These are phyloP conservation scores for Nemania abortiva DNA, from an alignment of 2,329 filamentous ascomycete species.

Conservation along the genomic window DNA sequence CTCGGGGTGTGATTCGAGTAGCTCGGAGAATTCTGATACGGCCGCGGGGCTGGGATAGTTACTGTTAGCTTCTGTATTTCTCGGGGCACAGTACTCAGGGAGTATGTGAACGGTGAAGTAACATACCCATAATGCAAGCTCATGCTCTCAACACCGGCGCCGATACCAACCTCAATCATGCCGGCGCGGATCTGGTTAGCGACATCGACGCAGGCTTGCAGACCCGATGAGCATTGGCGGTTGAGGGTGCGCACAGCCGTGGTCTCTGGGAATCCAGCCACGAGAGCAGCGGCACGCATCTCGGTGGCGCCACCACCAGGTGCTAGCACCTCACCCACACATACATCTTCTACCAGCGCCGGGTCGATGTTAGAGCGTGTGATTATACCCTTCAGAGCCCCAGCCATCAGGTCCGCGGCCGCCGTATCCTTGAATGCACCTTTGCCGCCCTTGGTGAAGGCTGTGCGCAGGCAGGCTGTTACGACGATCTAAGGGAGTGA, in stretches of 20 bases:
- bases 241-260: conserved; percentile 91
- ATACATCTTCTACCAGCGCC: conserved; percentile 87
- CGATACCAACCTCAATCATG: conserved; percentile 96
- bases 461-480: conserved; percentile 89
- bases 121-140: conserved; percentile 86
- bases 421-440: conserved; percentile 96
- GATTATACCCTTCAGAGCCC: conserved; percentile 84
- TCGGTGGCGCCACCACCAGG: conserved; percentile 96
- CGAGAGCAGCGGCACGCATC: conserved; percentile 91
- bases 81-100: background rate
- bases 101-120: background rate
- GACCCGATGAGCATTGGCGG: conserved; percentile 91
- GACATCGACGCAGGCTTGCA: conserved; percentile 93
- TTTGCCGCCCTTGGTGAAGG: conserved; percentile 92
- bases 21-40: conserved; percentile 91
- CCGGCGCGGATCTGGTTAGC: conserved; percentile 91
- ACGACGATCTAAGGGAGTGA: conserved; percentile 76
- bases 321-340: conserved; percentile 89
- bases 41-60: conserved; percentile 72
- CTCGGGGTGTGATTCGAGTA: conserved; percentile 83
- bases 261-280: conserved; percentile 88
- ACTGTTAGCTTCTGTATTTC: conserved; percentile 21
- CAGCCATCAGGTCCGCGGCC: conserved; percentile 85
- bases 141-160: conserved; percentile 98
- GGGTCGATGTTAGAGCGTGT: conserved; percentile 91